Percentiles rank a stretch among this genome's conserved stretches.
Evolutionary conservation across 2,329 filamentous ascomycete species (phyloP).

Genomic region (Calcarisporium arbuscula): DNA sequence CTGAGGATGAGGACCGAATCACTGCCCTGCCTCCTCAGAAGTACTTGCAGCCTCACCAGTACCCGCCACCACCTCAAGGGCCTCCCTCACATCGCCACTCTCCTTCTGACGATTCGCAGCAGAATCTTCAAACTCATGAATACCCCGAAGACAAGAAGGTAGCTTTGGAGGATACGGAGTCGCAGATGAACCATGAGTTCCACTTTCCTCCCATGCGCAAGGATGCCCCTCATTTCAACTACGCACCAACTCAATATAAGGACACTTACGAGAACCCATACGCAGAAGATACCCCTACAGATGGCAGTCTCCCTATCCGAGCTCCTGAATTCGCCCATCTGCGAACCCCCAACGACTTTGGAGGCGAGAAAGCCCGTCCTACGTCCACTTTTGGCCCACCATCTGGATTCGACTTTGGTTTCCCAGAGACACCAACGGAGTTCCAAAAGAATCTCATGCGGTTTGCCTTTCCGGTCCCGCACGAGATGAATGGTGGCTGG

Average conservation of each 20-base stretch:
- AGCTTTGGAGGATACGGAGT: constrained; percentile 19
- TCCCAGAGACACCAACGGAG: constrained; percentile 75
- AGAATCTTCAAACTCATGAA: constrained; percentile 11
- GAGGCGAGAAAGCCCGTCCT: constrained; percentile 31
- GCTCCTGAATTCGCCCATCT: constrained; percentile 53
- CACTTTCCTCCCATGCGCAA: constrained; percentile 51
- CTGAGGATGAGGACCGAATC: constrained; percentile 78
- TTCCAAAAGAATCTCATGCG: constrained; percentile 88
- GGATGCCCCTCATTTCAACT: constrained; percentile 53
- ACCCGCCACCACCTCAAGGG: constrained; percentile 21
- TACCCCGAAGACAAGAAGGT: constrained; percentile 37
- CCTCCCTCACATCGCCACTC: constrained; percentile 21
- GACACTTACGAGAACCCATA: too few relatives aligned
- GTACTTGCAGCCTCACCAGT: constrained; percentile 50
- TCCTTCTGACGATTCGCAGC: constrained; percentile 37
- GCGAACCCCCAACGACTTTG: constrained; percentile 37
- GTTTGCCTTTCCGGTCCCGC: constrained; percentile 71
- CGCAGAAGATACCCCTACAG: constrained; percentile 11
- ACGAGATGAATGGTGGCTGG: constrained; percentile 73
- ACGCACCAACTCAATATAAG: constrained; percentile 40
- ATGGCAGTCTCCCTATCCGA: constrained; percentile 24
- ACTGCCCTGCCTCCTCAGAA: constrained; percentile 70
- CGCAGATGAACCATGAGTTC: constrained; percentile 37
- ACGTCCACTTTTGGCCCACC: constrained; percentile 54
- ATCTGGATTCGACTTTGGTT: constrained; percentile 70